phyloP scores from a whole-genome alignment of 2,329 filamentous ascomycete genomes.

The Botrytis fragariae region DNA sequence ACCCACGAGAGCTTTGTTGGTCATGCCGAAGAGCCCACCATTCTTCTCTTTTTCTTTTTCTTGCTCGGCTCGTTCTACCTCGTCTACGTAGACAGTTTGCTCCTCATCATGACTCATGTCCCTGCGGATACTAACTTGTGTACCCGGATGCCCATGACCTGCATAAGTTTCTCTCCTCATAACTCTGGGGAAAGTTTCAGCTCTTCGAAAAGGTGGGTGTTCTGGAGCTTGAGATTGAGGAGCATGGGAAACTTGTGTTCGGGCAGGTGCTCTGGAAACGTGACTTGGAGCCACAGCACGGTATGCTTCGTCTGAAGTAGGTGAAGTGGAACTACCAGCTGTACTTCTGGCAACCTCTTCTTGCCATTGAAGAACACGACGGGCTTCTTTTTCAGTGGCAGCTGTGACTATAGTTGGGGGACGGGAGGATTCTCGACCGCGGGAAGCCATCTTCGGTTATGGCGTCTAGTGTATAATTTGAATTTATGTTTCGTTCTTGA shows the following conservation, averaged over 20 bases:
- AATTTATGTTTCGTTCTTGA: not conserved
- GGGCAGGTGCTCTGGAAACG: slow-evolving; percentile 6
- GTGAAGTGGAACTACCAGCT: slow-evolving; percentile 15
- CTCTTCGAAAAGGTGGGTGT: slow-evolving; percentile 18
- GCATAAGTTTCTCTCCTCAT: slow-evolving; percentile 8
- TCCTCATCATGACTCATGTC: slow-evolving; percentile 11
- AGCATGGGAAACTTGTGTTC: not conserved
- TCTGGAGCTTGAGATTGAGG: not conserved
- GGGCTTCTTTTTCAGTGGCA: slow-evolving; percentile 34
- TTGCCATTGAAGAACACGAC: slow-evolving; percentile 46
- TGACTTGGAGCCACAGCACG: slow-evolving; percentile 14
- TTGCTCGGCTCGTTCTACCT: slow-evolving; percentile 23
- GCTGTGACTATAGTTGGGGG: slow-evolving; percentile 30
- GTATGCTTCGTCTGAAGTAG: slow-evolving; percentile 8
- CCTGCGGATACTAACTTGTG: slow-evolving; percentile 10
- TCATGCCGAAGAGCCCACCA: slow-evolving; percentile 41
- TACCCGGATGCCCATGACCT: not conserved
- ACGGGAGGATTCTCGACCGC: slow-evolving; percentile 10
- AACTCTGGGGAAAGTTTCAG: slow-evolving; percentile 19
- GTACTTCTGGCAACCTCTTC: slow-evolving; percentile 40
- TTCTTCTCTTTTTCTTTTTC: slow-evolving; percentile 17
- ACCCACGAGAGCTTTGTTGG: slow-evolving; percentile 66
- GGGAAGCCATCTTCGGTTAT: not conserved
- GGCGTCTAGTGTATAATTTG: not conserved
- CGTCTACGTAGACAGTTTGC: slow-evolving; percentile 20